A percentile compares a stretch with the other conserved stretches of the same genome.
These are phyloP conservation scores for Exophiala sideris DNA, from an alignment of 2,329 filamentous ascomycete genomes.

Conservation along the genomic window DNA sequence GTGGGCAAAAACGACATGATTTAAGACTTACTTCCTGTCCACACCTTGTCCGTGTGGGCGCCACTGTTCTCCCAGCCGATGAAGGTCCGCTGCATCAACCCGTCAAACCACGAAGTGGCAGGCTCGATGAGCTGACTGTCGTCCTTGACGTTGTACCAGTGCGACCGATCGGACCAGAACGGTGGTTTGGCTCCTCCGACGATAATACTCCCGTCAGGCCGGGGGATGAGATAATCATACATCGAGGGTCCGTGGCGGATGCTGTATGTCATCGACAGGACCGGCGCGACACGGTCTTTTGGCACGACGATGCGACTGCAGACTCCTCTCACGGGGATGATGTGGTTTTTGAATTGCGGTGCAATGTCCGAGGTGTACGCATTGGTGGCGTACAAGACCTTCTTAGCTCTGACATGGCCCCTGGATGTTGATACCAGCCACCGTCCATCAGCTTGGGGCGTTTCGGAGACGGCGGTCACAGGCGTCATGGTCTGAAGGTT, in stretches of 20 bases:
- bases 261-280: constrained; percentile 27
- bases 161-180: constrained; percentile 30
- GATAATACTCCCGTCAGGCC: constrained; percentile 52
- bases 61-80: constrained; percentile 34
- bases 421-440: constrained; percentile 47
- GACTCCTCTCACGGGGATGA: constrained; percentile 69
- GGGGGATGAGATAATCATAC: constrained; percentile 56
- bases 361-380: constrained; percentile 75
- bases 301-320: constrained; percentile 34
- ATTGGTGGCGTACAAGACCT: constrained; percentile 69
- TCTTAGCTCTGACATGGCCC: constrained; percentile 47
- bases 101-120: constrained; percentile 40
- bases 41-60: constrained; percentile 35
- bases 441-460: constrained; percentile 13
- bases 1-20: too few species aligned
- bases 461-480: constrained; percentile 24
- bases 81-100: constrained; percentile 37
- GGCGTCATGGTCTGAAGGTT: constrained; percentile 54
- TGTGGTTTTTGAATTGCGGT: constrained; percentile 64
- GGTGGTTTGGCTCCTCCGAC: constrained; percentile 59
- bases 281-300: constrained; percentile 12
- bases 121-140: constrained; percentile 48
- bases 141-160: constrained; percentile 47
- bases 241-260: constrained; percentile 29
- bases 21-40: constrained; percentile 30